Evolutionary conservation across 2,329 filamentous ascomycete species (phyloP).

Genomic region (Paecilomyces fulvus): DNA sequence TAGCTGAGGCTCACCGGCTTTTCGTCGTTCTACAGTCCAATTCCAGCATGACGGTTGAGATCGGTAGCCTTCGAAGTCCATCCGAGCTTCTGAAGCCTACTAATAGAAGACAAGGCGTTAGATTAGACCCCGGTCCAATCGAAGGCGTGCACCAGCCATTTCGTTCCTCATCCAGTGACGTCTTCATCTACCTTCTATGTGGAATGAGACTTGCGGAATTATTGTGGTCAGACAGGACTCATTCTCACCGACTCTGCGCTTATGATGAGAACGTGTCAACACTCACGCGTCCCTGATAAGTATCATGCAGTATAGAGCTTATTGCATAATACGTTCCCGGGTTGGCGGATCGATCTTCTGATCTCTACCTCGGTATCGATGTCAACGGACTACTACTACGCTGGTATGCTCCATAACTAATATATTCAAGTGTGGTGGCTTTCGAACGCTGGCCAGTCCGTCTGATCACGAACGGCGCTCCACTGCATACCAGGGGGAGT

Average conservation of each 20-base stretch:
- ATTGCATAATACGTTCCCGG: background rate
- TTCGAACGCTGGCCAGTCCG: background rate
- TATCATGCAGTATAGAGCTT: background rate
- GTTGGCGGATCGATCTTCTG: background rate
- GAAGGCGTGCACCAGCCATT: background rate
- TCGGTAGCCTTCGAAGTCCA: background rate
- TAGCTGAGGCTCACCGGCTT: background rate
- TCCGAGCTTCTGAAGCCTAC: background rate
- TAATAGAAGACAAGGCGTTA: background rate
- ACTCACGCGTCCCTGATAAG: background rate
- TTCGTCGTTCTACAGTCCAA: background rate
- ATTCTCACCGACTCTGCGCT: background rate
- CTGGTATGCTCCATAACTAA: background rate
- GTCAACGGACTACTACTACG: background rate
- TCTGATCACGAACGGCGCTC: background rate
- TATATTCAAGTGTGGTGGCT: background rate
- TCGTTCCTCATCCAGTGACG: background rate
- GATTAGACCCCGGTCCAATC: background rate
- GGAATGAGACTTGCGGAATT: background rate
- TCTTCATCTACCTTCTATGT: background rate
- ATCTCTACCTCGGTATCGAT: background rate
- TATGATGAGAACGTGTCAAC: background rate
- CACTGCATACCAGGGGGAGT: background rate
- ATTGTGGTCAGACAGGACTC: background rate
- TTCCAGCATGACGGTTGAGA: background rate